These are phyloP conservation scores for Trichomonascus vanleenenianus DNA, from an alignment of 805 yeast genomes.

Conservation along the genomic window DNA sequence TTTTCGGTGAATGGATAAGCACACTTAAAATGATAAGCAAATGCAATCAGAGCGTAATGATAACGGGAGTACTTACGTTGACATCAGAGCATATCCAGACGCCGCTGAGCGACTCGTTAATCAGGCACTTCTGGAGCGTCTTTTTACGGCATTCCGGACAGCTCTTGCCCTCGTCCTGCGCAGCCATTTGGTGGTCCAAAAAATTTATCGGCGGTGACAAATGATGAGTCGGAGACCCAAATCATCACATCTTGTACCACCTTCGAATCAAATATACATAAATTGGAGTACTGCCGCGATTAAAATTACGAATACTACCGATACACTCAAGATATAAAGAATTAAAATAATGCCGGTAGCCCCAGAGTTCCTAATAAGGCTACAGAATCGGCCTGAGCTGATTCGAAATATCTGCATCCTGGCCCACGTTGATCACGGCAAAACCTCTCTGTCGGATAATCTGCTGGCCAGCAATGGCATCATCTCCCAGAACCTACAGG, in stretches of 20 bases:
- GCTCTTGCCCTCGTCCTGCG: no score
- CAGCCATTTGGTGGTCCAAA: background rate
- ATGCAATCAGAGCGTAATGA: no score
- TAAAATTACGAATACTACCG: no score
- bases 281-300: no score
- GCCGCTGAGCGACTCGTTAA: slow-evolving; percentile 1
- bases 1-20: slow-evolving; percentile 11
- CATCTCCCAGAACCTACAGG: slow-evolving; percentile 90
- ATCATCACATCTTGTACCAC: background rate
- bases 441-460: slow-evolving; percentile 90
- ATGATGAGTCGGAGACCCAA: background rate
- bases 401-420: slow-evolving; percentile 88
- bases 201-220: background rate
- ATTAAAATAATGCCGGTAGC: slow-evolving; percentile 35
- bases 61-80: slow-evolving; percentile 2
- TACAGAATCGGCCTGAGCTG: slow-evolving; percentile 62
- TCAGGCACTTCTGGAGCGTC: slow-evolving; percentile 5
- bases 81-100: slow-evolving; percentile 5
- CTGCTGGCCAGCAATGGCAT: slow-evolving; percentile 92
- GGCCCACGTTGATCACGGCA: slow-evolving; percentile 99
- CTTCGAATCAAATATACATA: no score
- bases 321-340: background rate
- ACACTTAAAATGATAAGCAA: slow-evolving; percentile 5
- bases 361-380: slow-evolving; percentile 50
- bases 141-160: slow-evolving; percentile 7